Conservation (phyloP, 768 basidiomycete genomes). For the Mycena venus region DNA sequence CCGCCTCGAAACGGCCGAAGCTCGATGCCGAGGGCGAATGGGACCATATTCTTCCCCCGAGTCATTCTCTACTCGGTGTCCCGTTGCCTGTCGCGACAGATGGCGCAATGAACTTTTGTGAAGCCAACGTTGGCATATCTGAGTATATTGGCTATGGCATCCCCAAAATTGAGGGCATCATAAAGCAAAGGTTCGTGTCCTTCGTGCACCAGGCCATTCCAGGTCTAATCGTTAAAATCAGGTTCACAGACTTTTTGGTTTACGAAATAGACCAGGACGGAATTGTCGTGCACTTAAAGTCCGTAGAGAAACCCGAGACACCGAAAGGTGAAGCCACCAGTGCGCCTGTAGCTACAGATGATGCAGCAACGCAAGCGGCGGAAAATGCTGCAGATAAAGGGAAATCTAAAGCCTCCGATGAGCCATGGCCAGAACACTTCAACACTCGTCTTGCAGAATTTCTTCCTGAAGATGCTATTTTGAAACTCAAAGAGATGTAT, state of each 20-base stretch:
- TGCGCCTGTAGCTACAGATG: slow-evolving; percentile 33
- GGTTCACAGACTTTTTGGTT: slow-evolving; percentile 98
- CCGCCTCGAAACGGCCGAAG: slow-evolving; percentile 60
- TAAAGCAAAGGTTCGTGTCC: slow-evolving; percentile 90
- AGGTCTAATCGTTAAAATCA: slow-evolving; percentile 45
- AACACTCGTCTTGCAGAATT: slow-evolving; percentile 69
- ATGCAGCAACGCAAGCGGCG: slow-evolving; percentile 15
- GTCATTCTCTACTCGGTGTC: slow-evolving; percentile 76
- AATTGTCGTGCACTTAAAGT: slow-evolving; percentile 85
- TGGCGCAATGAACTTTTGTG: slow-evolving; percentile 71
- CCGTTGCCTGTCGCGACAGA: slow-evolving; percentile 62
- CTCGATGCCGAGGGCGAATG: slow-evolving; percentile 45
- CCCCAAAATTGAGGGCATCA: slow-evolving; percentile 88
- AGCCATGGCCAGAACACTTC: slow-evolving; percentile 78
- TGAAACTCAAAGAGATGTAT: slow-evolving; percentile 77
- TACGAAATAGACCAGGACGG: slow-evolving; percentile 89
- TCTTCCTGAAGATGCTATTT: slow-evolving; percentile 72
- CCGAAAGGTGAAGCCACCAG: slow-evolving; percentile 54
- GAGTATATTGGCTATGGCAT: slow-evolving; percentile 83
- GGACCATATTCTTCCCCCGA: slow-evolving; percentile 74
- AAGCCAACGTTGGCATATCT: slow-evolving; percentile 91
- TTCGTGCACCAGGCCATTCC: neutral
- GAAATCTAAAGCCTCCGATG: slow-evolving; percentile 42
- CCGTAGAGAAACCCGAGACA: slow-evolving; percentile 78
- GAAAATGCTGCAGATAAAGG: slow-evolving; percentile 23